Evolutionary conservation across 345 rosid species (phyloP), one percentile per base, ranked within the genome.

Genomic region (Nephelium lappaceum): DNA sequence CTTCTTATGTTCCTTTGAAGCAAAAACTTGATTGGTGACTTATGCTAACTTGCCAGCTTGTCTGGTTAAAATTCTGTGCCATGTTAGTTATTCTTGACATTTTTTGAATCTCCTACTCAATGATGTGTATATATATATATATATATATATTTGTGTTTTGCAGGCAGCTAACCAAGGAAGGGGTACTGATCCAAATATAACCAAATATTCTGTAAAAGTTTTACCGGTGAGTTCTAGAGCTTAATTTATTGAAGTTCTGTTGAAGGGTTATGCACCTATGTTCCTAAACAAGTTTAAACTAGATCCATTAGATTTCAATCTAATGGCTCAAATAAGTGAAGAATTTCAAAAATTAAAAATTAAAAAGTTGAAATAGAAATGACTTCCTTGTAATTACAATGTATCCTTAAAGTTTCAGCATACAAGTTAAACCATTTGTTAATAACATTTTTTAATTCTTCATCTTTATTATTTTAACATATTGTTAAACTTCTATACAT

Each of bases 171-270:
- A 51, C 69, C 84, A 85, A 64, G 98, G 93, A 81, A 90, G 81
- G 87, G 85, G 77, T 57, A 87, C 81, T 27, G 98, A 94, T 85
- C 90, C 92, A 73, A 90, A 81, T 72, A 73, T 87, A 82, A 91
- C 93, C 19, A 90, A 84, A 74, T 94, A 89, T 72, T 84, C 97
- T 38, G 98, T 92, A 23, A 91, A 93, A 89, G 98, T 94, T 85
- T 82, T 94, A 60, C 94, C 97, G 42, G 98, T 93, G 77, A 89
- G 99, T 88, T 80, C 43, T 63, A 25, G 8, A 55, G 57, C 80
- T 67, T 69, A 27, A 45, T n/a, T 21, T 12, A n/a, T 58, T 58
- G 62, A 57, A 49, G 10, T 57, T 57, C 8, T 57, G 24, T 57
- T 11, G 18, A 49, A 14, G 55, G 55, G 55, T 49, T 49, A 49